Evolutionary conservation across 2,329 filamentous ascomycete genomes (phyloP), one percentile per base, ranked within the genome.

Genomic region (Sarocladiaceae sp.): DNA sequence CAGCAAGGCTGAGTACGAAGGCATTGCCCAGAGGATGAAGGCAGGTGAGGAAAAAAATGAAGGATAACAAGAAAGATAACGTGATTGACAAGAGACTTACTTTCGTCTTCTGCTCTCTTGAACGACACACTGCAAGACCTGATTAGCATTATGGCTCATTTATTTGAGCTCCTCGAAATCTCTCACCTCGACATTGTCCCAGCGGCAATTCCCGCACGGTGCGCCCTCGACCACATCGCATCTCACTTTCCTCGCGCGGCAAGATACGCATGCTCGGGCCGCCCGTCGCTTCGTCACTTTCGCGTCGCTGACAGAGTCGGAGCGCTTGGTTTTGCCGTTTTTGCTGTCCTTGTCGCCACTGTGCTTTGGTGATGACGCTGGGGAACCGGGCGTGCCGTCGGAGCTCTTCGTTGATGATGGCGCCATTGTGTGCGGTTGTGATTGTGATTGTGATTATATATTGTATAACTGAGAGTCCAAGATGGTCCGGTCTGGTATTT

Each of bases 141-240:
- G 36, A 36, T 33, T 20, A 50, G 28, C 26, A 31, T 35, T 5
- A n/a, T n/a, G n/a, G n/a, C n/a, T n/a, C n/a, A n/a, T n/a, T n/a
- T n/a, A n/a, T n/a, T n/a, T n/a, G n/a, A n/a, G n/a, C n/a, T n/a
- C n/a, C n/a, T n/a, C n/a, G n/a, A 18, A 15, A 55, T n/a, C n/a
- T n/a, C 68, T 50, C 64, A 71, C 69, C 64, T 89, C 84, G 54
- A 90, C 86, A 65, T 88, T 84, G 67, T 90, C 87, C 73, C 88
- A 82, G 57, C 88, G 79, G 71, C 90, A 95, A 69, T 96, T 96
- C 52, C 88, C 91, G 68, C 90, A 96, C 1, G 90, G 90, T 39
- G 86, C 86, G 47, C 87, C 87, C 68, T 96, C 90, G 54, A 94
- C 90, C 53, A 96, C 91, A 73, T 97, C 92, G 74, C 92, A 97